Percentiles rank a stretch among this genome's conserved stretches.
These are phyloP conservation scores for Rubroshorea leprosula DNA, from an alignment of 345 rosid species.

Conservation along the genomic window DNA sequence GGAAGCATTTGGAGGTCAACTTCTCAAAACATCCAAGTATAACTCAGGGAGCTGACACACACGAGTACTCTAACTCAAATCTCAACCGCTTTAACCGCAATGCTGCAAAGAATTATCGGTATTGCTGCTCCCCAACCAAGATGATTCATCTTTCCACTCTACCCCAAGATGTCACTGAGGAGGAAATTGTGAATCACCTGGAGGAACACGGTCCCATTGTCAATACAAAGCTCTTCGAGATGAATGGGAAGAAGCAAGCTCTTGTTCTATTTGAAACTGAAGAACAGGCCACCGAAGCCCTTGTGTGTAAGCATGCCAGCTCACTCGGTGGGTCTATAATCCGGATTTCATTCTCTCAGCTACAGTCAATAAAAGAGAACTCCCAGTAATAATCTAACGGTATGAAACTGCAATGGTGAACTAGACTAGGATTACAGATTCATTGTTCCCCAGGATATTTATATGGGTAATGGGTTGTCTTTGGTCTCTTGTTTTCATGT, in stretches of 20 bases:
- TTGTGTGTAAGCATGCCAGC: constrained; percentile 88
- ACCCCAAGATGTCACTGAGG: constrained; percentile 81
- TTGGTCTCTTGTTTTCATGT: constrained; percentile 16
- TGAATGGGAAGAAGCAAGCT: constrained; percentile 94
- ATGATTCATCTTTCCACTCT: constrained; percentile 90
- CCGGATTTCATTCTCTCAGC: constrained; percentile 96
- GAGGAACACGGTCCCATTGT: constrained; percentile 70
- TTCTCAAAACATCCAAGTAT: constrained; percentile 86
- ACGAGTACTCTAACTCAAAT: constrained; percentile 69
- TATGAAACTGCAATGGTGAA: constrained; percentile 7
- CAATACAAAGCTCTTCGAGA: constrained; percentile 78
- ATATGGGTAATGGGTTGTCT: constrained; percentile 20
- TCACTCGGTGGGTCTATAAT: constrained; percentile 71
- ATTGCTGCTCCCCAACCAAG: constrained; percentile 97
- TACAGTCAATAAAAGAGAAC: constrained; percentile 56
- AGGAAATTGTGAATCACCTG: constrained; percentile 65
- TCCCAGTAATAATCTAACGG: constrained; percentile 12
- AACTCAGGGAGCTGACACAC: constrained; percentile 87
- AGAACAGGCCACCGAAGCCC: constrained; percentile 91
- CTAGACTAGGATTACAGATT: constrained; percentile 8
- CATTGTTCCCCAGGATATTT: constrained; percentile 21
- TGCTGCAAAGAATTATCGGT: constrained; percentile 92
- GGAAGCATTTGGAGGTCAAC: constrained; percentile 88
- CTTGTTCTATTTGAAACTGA: constrained; percentile 72
- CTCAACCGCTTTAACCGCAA: constrained; percentile 95